Conservation (phyloP, 2,329 filamentous ascomycete species). For the Blastomyces gilchristii region DNA sequence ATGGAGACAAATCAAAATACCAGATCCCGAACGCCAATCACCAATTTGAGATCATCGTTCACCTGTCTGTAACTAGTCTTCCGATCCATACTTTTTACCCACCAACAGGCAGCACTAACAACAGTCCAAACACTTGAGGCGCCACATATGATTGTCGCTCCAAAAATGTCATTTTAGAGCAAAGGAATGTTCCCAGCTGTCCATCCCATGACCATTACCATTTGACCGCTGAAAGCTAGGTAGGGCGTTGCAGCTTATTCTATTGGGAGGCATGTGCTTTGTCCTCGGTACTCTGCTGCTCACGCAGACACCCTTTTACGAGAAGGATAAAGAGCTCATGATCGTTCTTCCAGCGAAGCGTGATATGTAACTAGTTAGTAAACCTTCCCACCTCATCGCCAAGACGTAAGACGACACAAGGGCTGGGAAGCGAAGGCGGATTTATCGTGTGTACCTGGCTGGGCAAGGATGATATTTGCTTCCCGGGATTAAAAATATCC, state of each 20-base stretch:
- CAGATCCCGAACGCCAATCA: conserved; percentile 1
- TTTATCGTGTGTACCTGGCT: neutral
- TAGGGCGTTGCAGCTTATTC: neutral
- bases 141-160: neutral
- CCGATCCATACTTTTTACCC: neutral
- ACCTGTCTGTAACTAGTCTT: neutral
- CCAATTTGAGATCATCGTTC: neutral
- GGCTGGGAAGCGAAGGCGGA: neutral
- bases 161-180: neutral
- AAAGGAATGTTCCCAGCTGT: neutral
- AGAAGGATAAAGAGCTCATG: neutral
- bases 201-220: neutral
- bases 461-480: neutral
- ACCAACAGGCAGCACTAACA: neutral
- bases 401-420: neutral
- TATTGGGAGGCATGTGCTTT: neutral
- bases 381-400: neutral
- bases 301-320: neutral
- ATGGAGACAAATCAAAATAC: no score
- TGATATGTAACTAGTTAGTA: neutral
- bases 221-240: neutral
- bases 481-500: neutral
- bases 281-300: neutral
- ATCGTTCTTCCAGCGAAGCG: neutral
- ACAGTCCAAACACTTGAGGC: neutral